Conservation (phyloP, 371 early-diverging fungal species). For the Mortierella polycephala region DNA sequence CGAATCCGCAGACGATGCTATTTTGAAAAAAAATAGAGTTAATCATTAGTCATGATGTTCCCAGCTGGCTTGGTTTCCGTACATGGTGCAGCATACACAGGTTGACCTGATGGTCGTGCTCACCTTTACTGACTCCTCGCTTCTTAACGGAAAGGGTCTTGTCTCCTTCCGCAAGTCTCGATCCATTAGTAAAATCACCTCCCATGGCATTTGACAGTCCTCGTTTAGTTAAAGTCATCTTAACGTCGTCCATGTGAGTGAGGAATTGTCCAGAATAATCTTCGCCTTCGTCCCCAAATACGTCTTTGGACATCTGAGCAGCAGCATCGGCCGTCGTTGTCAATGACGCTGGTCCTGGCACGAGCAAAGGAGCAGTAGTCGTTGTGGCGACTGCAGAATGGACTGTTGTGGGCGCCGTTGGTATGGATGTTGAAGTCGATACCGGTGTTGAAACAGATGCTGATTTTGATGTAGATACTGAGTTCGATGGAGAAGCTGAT, state of each 20-base stretch:
- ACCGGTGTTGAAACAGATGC: neutral
- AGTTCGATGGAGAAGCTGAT: neutral
- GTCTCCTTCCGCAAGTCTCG: constrained; percentile 1
- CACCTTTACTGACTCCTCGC: constrained; percentile 16
- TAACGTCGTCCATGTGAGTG: too few species aligned
- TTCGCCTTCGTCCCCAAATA: neutral
- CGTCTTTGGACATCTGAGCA: constrained; percentile 8
- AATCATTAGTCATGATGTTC: neutral
- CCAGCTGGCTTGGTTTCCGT: too few species aligned
- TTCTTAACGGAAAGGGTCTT: constrained; percentile 11
- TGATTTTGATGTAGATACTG: neutral
- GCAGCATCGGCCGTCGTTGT: constrained; percentile 43
- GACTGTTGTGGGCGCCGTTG: neutral
- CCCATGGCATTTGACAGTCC: neutral
- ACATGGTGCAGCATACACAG: too few species aligned
- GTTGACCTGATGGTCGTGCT: neutral
- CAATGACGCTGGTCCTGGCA: neutral
- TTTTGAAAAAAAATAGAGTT: neutral
- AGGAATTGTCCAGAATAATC: too few species aligned
- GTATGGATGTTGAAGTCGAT: neutral
- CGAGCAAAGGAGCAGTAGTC: constrained; percentile 1
- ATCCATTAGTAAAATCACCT: neutral
- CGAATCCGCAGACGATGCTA: neutral
- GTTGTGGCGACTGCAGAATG: neutral
- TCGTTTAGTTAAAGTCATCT: neutral